Percentiles rank a stretch among this genome's conserved stretches.
phyloP scores from a whole-genome alignment of 2,329 filamentous ascomycete genomes.

The Colletotrichum aenigma region DNA sequence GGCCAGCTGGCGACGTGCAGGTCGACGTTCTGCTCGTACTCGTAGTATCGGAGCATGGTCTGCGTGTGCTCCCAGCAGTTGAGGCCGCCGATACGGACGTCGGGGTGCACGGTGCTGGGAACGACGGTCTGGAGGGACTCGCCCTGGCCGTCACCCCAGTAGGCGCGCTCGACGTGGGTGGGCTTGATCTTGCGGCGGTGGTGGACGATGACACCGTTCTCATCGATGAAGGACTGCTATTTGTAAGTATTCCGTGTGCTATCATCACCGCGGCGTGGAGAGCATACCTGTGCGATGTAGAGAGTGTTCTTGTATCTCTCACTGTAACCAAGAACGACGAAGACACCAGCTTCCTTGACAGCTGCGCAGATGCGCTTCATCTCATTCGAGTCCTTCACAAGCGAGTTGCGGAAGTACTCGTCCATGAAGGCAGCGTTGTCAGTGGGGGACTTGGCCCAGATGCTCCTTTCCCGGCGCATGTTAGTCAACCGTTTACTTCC shows the following conservation, averaged over 20 bases:
- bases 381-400: slow-evolving; percentile 41
- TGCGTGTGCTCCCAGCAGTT: slow-evolving; percentile 60
- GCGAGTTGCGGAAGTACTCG: slow-evolving; percentile 48
- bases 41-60: slow-evolving; percentile 24
- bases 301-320: slow-evolving; percentile 50
- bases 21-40: slow-evolving; percentile 30
- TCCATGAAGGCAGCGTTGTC: slow-evolving; percentile 44
- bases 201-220: slow-evolving; percentile 47
- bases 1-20: slow-evolving; percentile 34
- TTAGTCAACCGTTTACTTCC: neutral
- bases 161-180: slow-evolving; percentile 50
- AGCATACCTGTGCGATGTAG: slow-evolving; percentile 47
- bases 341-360: slow-evolving; percentile 49
- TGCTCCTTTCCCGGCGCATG: slow-evolving; percentile 23
- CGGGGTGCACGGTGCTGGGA: slow-evolving; percentile 38
- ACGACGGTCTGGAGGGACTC: slow-evolving; percentile 59
- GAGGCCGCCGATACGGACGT: slow-evolving; percentile 56
- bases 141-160: slow-evolving; percentile 61
- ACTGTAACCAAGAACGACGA: slow-evolving; percentile 51
- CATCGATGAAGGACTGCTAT: slow-evolving; percentile 49
- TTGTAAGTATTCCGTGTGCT: neutral
- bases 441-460: slow-evolving; percentile 28
- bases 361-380: slow-evolving; percentile 48
- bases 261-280: accelerated
- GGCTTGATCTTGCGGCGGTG: slow-evolving; percentile 57